Conservation (phyloP, 2,329 filamentous ascomycete genomes). For the Podosphaera aphanis region DNA sequence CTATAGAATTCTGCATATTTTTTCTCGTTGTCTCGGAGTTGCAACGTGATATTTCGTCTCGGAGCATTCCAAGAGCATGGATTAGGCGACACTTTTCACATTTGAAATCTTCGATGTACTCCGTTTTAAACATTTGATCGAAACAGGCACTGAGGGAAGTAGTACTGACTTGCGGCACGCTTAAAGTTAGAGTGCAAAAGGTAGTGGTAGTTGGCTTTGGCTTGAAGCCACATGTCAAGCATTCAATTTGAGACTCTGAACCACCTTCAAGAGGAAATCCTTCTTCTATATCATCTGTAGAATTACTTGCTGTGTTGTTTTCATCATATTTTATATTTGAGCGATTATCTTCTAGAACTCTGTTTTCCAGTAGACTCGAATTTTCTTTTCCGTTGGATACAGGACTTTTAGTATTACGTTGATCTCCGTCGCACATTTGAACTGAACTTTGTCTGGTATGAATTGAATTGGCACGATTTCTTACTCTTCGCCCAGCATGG, state of each 20-base stretch:
- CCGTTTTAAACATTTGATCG: slow-evolving; percentile 80
- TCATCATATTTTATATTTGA: neutral
- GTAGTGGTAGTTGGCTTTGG: slow-evolving; percentile 62
- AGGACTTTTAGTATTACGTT: neutral
- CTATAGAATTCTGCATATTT: slow-evolving; percentile 32
- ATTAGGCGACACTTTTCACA: slow-evolving; percentile 82
- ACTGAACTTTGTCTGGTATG: neutral
- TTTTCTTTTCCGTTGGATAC: neutral
- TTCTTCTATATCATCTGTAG: slow-evolving; percentile 24
- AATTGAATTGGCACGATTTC: slow-evolving; percentile 27
- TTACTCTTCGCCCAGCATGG: slow-evolving; percentile 56
- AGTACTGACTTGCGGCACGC: slow-evolving; percentile 63
- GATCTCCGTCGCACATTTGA: slow-evolving; percentile 1
- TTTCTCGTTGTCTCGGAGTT: slow-evolving; percentile 27
- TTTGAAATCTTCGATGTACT: slow-evolving; percentile 90
- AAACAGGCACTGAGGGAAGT: slow-evolving; percentile 74
- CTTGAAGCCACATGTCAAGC: slow-evolving; percentile 70
- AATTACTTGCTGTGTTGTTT: neutral
- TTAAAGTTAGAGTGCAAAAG: slow-evolving; percentile 80
- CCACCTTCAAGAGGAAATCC: slow-evolving; percentile 82
- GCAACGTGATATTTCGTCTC: slow-evolving; percentile 30
- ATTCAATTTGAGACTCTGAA: slow-evolving; percentile 88
- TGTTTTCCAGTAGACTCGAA: neutral
- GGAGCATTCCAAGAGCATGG: slow-evolving; percentile 45
- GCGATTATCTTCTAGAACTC: no score